Evolutionary conservation across 371 early-diverging fungal genomes (phyloP), one percentile per base, ranked within the genome.

Genomic region (Mortierella sp.): DNA sequence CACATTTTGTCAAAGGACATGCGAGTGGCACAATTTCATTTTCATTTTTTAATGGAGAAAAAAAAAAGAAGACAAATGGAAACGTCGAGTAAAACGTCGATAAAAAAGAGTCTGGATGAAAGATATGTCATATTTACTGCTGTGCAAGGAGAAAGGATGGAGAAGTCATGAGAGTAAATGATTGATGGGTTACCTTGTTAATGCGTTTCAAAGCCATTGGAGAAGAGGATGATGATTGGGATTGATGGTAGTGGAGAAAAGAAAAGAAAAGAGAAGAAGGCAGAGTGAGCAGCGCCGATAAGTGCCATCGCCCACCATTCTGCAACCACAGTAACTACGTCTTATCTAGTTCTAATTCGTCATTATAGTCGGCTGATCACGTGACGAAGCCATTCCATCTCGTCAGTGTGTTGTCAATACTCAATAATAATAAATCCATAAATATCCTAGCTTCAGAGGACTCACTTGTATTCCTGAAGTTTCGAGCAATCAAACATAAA

Each of bases 161-260:
- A 36, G 10, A 59, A 21, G 36, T 28, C 36, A 59, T 38, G 9
- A n/a, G 22, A 59, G 22, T 8, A 40, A 59, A 59, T 59, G 60
- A 59, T 33, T 38, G 33, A 59, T 38, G 32, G 43, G 84, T 67
- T 89, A 94, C 96, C 95, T 96, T 96, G 90, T 93, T 94, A 88
- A 96, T 96, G 84, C 97, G 93, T 88, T 96, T 96, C 71, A 96
- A 88, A 84, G 96, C 95, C 96, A 96, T 96, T 84, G 67, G 64
- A 61, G 41, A 59, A 40, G 41, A 62, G 81, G 64, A 48, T 58
- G 69, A 53, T 48, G 68, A 67, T 21, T 63, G 60, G 72, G 62
- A 55, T 64, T 47, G 64, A 28, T 28, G 64, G 43, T 36, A 53
- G 59, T 58, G 63, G 57, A 60, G 68, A 69, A 69, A 72, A 67